phyloP scores from a whole-genome alignment of 2,329 filamentous ascomycete genomes.

The Claviceps humidiphila region DNA sequence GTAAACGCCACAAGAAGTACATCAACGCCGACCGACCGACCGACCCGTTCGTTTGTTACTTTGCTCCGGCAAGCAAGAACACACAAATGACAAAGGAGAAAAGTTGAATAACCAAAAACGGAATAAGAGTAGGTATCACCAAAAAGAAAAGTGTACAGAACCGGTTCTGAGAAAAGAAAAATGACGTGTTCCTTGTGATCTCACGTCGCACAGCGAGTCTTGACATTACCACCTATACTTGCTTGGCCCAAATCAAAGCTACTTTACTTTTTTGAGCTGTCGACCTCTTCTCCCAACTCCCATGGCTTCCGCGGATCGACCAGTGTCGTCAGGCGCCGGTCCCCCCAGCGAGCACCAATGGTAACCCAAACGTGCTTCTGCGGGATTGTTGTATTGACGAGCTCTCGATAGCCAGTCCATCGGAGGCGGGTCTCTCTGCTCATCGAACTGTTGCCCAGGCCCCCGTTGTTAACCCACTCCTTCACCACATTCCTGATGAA shows the following conservation, averaged over 20 bases:
- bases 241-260: neutral
- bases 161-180: neutral
- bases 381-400: slow-evolving; percentile 33
- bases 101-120: slow-evolving; percentile 5
- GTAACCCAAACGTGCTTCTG: slow-evolving; percentile 58
- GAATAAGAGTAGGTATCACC: slow-evolving; percentile 5
- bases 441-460: slow-evolving; percentile 55
- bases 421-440: slow-evolving; percentile 37
- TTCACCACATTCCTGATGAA: slow-evolving; percentile 56
- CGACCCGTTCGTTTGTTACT: too few relatives aligned
- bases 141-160: neutral
- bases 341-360: slow-evolving; percentile 49
- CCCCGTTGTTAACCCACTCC: slow-evolving; percentile 59
- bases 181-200: neutral
- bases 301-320: slow-evolving; percentile 42
- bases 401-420: slow-evolving; percentile 47
- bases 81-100: neutral
- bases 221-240: neutral
- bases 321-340: slow-evolving; percentile 39
- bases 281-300: slow-evolving; percentile 36
- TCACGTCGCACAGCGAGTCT: neutral
- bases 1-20: too few relatives aligned
- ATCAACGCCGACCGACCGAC: too few relatives aligned
- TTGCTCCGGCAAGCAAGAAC: neutral
- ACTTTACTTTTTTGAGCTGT: slow-evolving; percentile 19